Percentiles rank a stretch among this genome's conserved stretches.
These are phyloP conservation scores for Bullera alba DNA, from an alignment of 768 basidiomycete species.

Conservation along the genomic window DNA sequence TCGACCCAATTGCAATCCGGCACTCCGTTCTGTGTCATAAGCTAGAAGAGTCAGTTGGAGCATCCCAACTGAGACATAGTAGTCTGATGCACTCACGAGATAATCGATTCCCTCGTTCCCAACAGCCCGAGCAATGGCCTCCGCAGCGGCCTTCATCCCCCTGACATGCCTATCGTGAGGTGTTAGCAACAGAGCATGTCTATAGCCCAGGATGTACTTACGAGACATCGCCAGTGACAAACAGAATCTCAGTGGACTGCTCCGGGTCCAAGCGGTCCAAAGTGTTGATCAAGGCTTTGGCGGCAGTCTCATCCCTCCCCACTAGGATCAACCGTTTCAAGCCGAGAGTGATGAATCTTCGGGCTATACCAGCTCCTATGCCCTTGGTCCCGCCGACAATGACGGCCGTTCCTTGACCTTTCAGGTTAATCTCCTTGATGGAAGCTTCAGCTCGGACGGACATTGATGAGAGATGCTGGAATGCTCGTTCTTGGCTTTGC, in stretches of 20 bases:
- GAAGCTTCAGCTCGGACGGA: neutral
- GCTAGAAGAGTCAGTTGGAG: constrained; percentile 1
- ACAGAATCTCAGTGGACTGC: neutral
- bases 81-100: constrained; percentile 5
- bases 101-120: constrained; percentile 10
- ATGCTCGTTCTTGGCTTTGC: no score
- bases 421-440: neutral
- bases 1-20: constrained; percentile 2
- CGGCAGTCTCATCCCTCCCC: constrained; percentile 7
- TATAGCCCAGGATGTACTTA: neutral
- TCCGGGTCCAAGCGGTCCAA: neutral
- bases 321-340: constrained; percentile 3
- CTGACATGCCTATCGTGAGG: neutral
- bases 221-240: constrained; percentile 5
- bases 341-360: constrained; percentile 1
- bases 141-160: constrained; percentile 11
- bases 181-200: neutral
- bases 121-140: neutral
- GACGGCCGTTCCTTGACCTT: constrained; percentile 2
- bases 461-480: no score
- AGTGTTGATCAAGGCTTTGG: neutral
- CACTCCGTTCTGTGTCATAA: constrained; percentile 14
- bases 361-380: constrained; percentile 8
- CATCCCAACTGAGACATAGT: neutral
- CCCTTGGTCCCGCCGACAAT: constrained; percentile 12